Percentiles rank a stretch among this genome's conserved stretches.
Conservation (phyloP, 129 eudicot genomes). For the Escallonia rubra region DNA sequence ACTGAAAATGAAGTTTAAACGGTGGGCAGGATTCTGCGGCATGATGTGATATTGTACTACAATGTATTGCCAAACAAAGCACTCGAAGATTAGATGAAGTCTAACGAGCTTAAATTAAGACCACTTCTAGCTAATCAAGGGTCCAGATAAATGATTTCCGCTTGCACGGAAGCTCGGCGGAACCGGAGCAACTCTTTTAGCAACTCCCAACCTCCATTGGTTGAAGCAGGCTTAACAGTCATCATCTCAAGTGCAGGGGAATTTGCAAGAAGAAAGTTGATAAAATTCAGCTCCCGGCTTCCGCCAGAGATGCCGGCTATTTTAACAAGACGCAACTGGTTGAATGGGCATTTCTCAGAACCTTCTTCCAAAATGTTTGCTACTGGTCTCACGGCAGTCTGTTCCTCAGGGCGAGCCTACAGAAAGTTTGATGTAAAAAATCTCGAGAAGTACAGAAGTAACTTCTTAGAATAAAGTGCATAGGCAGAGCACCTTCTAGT, state of each 20-base stretch:
- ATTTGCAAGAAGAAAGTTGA: constrained; percentile 73
- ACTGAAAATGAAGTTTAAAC: too few relatives aligned
- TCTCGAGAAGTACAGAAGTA: not conserved
- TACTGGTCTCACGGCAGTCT: constrained; percentile 19
- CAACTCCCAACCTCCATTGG: constrained; percentile 64
- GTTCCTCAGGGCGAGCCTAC: constrained; percentile 86
- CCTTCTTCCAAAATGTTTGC: constrained; percentile 36
- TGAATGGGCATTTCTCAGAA: constrained; percentile 35
- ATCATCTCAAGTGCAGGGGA: constrained; percentile 71
- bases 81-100: too few relatives aligned
- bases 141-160: constrained; percentile 67
- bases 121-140: constrained; percentile 24
- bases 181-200: constrained; percentile 69
- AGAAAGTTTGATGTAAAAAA: not conserved
- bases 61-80: too few relatives aligned
- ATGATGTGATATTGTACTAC: too few relatives aligned
- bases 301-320: constrained; percentile 56
- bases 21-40: too few relatives aligned
- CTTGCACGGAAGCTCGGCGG: constrained; percentile 67
- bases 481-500: too few relatives aligned
- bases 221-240: constrained; percentile 73
- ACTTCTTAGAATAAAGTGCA: too few relatives aligned
- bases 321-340: constrained; percentile 53
- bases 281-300: constrained; percentile 56
- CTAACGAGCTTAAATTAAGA: not conserved